phyloP scores from a whole-genome alignment of 106 monocot species.

The Phalaenopsis aphrodite region DNA sequence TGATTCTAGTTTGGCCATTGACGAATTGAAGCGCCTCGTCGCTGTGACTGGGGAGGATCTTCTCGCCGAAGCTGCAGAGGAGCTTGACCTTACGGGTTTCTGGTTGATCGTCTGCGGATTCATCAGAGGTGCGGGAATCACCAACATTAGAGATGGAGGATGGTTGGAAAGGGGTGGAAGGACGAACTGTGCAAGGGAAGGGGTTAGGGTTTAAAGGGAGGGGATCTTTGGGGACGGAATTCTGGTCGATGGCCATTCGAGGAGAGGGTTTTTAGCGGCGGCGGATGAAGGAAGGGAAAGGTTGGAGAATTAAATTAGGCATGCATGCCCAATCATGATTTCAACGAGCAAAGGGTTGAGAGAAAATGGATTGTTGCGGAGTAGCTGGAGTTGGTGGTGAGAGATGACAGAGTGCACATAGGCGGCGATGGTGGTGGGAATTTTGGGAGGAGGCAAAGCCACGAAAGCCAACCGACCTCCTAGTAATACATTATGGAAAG shows the following conservation, averaged over 20 bases:
- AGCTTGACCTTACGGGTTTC: conserved; percentile 38
- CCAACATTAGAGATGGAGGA: background rate
- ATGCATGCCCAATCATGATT: no score
- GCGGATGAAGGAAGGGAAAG: background rate
- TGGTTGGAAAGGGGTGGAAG: background rate
- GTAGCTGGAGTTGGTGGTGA: no score
- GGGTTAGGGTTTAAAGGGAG: background rate
- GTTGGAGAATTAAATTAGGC: no score
- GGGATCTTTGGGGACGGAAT: background rate
- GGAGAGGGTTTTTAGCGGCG: background rate
- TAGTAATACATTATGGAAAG: no score
- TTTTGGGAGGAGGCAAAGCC: no score
- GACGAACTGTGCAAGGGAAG: background rate
- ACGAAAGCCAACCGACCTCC: no score
- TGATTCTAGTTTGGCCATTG: conserved; percentile 78
- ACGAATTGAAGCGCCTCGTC: conserved; percentile 73
- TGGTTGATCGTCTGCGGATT: background rate
- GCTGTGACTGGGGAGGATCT: conserved; percentile 62
- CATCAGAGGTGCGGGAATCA: background rate
- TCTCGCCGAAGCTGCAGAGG: conserved; percentile 75
- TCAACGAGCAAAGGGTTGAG: no score
- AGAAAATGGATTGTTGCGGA: no score
- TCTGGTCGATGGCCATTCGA: conserved; percentile 7
- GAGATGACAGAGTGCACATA: no score
- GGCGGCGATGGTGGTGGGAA: no score